Percentiles rank a stretch among this genome's conserved stretches.
Conservation (phyloP, 1,284 basidiomycete genomes). For the Trametes pubescens region DNA sequence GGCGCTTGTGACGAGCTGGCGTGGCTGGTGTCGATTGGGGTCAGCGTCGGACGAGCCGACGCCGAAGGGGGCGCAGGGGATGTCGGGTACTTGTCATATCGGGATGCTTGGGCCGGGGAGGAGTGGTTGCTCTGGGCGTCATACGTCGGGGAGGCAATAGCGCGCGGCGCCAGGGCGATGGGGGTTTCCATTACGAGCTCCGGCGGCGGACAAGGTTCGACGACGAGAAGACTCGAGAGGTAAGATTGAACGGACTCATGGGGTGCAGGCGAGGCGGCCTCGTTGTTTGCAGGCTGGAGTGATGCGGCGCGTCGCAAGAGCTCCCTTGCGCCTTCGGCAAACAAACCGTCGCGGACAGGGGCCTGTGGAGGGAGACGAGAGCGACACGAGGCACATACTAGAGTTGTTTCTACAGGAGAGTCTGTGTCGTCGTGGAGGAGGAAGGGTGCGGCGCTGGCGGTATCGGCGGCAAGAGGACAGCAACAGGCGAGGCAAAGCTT, state of each 20-base stretch:
- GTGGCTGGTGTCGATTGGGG: slow-evolving; percentile 32
- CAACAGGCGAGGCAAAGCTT: slow-evolving; percentile 49
- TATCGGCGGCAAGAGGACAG: slow-evolving; percentile 45
- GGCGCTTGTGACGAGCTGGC: slow-evolving; percentile 28
- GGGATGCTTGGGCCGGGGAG: slow-evolving; percentile 15
- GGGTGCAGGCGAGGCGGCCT: slow-evolving; percentile 37
- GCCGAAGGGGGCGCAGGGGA: slow-evolving; percentile 16
- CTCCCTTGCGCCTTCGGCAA: slow-evolving; percentile 41
- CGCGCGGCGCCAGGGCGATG: slow-evolving; percentile 24
- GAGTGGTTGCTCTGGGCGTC: slow-evolving; percentile 15
- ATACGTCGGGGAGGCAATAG: slow-evolving; percentile 17
- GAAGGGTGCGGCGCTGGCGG: slow-evolving; percentile 36
- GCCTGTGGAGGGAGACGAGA: slow-evolving; percentile 35
- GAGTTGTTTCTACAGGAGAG: slow-evolving; percentile 44
- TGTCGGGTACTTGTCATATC: slow-evolving; percentile 18
- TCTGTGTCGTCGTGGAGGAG: slow-evolving; percentile 41
- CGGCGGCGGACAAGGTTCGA: slow-evolving; percentile 41
- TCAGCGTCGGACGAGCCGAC: slow-evolving; percentile 30
- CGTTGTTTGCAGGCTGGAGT: slow-evolving; percentile 42
- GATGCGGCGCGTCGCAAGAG: slow-evolving; percentile 42
- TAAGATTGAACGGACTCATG: slow-evolving; percentile 28
- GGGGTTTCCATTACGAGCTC: slow-evolving; percentile 41
- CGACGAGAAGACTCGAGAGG: slow-evolving; percentile 32
- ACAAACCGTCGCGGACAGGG: slow-evolving; percentile 34
- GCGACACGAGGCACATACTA: slow-evolving; percentile 48